phyloP scores from a whole-genome alignment of 805 yeast genomes.

The Starmera dryadoides region DNA sequence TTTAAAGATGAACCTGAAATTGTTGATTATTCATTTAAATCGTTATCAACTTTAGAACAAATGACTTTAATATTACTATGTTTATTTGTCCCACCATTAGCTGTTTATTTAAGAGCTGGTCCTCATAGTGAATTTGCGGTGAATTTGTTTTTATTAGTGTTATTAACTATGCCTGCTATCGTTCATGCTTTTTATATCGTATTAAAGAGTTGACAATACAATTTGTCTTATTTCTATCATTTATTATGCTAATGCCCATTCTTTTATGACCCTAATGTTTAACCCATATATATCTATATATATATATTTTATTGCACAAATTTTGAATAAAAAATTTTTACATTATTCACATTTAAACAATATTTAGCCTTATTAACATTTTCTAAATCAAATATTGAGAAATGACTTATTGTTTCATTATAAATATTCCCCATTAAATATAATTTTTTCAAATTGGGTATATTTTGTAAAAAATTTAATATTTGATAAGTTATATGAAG shows the following conservation, averaged over 20 bases:
- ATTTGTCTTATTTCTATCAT: not conserved
- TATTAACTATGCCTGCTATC: conserved; percentile 1
- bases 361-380: conserved; percentile 15
- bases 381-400: conserved; percentile 20
- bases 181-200: conserved; percentile 1
- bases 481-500: conserved; percentile 25
- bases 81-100: conserved; percentile 3
- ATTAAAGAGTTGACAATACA: conserved; percentile 4
- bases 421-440: conserved; percentile 25
- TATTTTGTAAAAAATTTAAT: conserved; percentile 23
- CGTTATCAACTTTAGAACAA: not conserved
- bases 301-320: conserved; percentile 14
- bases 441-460: conserved; percentile 22
- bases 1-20: not conserved
- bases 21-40: not conserved
- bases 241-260: not conserved
- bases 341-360: conserved; percentile 22
- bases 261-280: not conserved
- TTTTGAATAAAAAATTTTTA: conserved; percentile 26
- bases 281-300: not conserved
- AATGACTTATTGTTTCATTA: conserved; percentile 24
- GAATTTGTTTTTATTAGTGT: not conserved
- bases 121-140: not conserved
- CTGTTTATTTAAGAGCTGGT: conserved; percentile 1
- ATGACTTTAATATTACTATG: not conserved